These are phyloP conservation scores for Colletotrichum sp. DNA, from an alignment of 2,329 filamentous ascomycete genomes.

Conservation along the genomic window DNA sequence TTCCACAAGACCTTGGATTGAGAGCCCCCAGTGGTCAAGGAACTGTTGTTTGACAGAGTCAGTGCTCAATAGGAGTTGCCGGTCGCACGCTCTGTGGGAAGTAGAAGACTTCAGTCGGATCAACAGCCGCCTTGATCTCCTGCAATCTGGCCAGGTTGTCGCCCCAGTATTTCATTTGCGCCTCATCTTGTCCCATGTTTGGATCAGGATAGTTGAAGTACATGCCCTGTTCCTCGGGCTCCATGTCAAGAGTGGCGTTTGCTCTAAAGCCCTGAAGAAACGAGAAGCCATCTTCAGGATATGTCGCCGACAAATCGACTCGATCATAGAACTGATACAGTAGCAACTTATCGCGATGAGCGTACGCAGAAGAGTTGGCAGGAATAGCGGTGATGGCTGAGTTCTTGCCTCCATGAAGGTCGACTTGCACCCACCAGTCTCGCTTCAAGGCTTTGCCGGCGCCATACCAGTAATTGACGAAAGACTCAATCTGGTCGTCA, in stretches of 20 bases:
- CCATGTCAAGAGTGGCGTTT: conserved; percentile 34
- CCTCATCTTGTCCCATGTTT: conserved; percentile 34
- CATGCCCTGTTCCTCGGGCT: conserved; percentile 37
- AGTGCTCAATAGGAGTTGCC: background rate
- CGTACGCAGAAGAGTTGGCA: conserved; percentile 35
- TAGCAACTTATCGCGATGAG: conserved; percentile 49
- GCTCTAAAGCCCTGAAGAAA: conserved; percentile 37
- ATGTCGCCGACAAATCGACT: conserved; percentile 29
- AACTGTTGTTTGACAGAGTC: background rate
- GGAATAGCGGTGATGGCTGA: conserved; percentile 36
- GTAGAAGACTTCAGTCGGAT: conserved; percentile 44
- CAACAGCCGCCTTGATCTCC: conserved; percentile 38
- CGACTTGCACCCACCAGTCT: conserved; percentile 40
- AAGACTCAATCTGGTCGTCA: conserved; percentile 23
- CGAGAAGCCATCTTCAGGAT: conserved; percentile 37
- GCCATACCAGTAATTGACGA: conserved; percentile 31
- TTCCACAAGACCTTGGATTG: background rate
- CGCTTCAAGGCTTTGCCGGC: conserved; percentile 25
- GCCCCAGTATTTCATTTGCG: conserved; percentile 42
- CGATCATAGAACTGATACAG: conserved; percentile 54
- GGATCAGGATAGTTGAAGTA: conserved; percentile 49
- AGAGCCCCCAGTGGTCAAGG: background rate
- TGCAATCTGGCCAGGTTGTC: conserved; percentile 35
- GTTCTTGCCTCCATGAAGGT: conserved; percentile 38
- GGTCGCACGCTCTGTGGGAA: conserved; percentile 40